Base-by-base conservation (phyloP, 345 rosid genomes). In the Salix suchowensis region DNA sequence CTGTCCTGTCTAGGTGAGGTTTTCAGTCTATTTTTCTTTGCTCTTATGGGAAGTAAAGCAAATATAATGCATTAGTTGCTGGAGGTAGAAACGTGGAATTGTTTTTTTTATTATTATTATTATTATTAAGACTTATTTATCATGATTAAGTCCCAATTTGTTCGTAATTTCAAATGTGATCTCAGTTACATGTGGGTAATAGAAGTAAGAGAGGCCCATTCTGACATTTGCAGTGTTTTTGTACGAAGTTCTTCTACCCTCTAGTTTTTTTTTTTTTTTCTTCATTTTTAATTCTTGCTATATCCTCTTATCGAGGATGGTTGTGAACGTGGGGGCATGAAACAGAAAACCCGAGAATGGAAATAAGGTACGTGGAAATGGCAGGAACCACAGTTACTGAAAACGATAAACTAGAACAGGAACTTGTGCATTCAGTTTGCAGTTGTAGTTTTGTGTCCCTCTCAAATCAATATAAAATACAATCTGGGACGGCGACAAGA, bases 11-110 rank as follows among this genome's bases (percentile, higher is more conserved):
- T 21, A 48, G 71, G 32, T 48, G 65, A 77, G 16, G 77, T 24
- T 50, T 67, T 14, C 4, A 23, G 40, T 65, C 73, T 65, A 39
- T 82, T 40, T 11, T 67, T 73, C 24, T 54, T 36, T 65, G 28
- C 79, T 34, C 14, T 62, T 73, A 23, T 54, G 34, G 70, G 67
- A 28, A 39, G 64, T 70, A 70, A 54, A 21, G 68, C 21, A 68
- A 62, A 30, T 76, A 55, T 61, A 7, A 26, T 72, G 76, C 32
- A 34, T 21, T 60, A 28, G 67, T 65, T 75, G 60, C 60, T 72
- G 24, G 14, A 18, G 73, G 70, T 68, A 73, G 65, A 42, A 52
- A 48, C 46, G 21, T 32, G 81, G 62, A 74, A 37, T 64, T 37
- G 32, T 2, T 40, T 40, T 10, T 40, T 40, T 0, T 39, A n/a